Evolutionary conservation across 169 alveolate species (phyloP), one percentile per base, ranked within the genome.

Genomic region (Eimeria brunetti): DNA sequence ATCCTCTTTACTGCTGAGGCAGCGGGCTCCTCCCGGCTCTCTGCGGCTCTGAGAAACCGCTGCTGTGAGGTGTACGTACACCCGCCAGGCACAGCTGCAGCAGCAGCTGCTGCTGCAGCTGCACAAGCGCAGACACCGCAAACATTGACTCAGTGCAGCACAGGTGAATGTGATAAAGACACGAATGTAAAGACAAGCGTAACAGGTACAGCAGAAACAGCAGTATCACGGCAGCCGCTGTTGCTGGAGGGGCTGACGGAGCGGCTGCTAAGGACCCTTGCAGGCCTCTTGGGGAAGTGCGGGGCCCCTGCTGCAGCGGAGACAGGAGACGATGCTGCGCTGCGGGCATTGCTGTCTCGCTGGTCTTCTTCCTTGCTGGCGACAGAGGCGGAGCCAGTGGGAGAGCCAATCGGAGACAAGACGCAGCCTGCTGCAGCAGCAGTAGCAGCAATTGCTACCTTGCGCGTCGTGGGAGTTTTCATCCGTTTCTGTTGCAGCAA

Each of bases 1-100:
- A 96, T 99, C 27, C 97, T 99, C 53, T 99, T 99, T 41, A 99
- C 99, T 8, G 99, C 99, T 99, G 99, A 99, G 94, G 99, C 99
- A 27, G 97, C 99, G 51, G 99, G 99, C 44, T 99, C 99, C 96
- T 98, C 98, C 96, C 99, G 99, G 95, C 97, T 99, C 46, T 98
- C 99, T 58, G 99, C 99, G 53, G 99, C 99, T 36, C 97, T 99
- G 78, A 97, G 99, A 90, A 99, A 99, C 97, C 97, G 99, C 51
- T 99, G 99, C 96, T 98, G 99, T 44, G 99, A 99, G 96, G 98
- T 99, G 53, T 99, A 97, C 97, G 99, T 99, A 36, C 88, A 33
- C 33, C 76, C 96, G n/a, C 85, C 95, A 8, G 83, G 94, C 94
- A 64, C 64, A 44, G 84, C 78, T 0, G 94, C 73, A 62, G 93